These are phyloP conservation scores for Claviceps sp. DNA, from an alignment of 2,329 filamentous ascomycete species.

Conservation along the genomic window DNA sequence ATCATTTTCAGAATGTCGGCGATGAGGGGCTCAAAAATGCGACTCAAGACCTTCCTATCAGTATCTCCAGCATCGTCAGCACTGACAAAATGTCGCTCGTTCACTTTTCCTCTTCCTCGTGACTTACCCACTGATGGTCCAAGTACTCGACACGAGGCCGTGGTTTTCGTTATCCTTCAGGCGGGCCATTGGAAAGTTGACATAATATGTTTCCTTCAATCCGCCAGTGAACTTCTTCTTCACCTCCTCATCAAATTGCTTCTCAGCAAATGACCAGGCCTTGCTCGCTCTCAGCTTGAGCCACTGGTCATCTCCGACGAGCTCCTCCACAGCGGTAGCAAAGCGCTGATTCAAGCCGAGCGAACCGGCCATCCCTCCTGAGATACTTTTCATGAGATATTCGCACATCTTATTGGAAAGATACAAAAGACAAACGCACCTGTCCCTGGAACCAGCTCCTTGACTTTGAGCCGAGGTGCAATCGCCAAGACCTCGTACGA, in stretches of 20 bases:
- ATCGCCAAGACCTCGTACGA: slow-evolving; percentile 30
- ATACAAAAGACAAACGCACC: slow-evolving; percentile 4
- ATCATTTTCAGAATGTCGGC: slow-evolving; percentile 9
- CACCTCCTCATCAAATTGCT: slow-evolving; percentile 10
- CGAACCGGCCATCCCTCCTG: slow-evolving; percentile 13
- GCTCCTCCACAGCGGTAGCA: slow-evolving; percentile 6
- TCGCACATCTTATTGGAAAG: accelerated
- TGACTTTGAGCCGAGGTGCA: slow-evolving; percentile 9
- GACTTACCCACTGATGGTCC: slow-evolving; percentile 10
- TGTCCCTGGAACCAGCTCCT: slow-evolving; percentile 13
- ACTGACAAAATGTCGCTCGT: not conserved
- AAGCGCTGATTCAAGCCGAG: slow-evolving; percentile 12
- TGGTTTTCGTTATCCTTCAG: slow-evolving; percentile 8
- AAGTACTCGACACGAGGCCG: slow-evolving; percentile 6
- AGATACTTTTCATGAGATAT: not conserved
- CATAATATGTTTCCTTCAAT: slow-evolving; percentile 5
- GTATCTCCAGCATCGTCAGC: not conserved
- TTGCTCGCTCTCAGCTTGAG: slow-evolving; percentile 2
- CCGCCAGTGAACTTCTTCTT: slow-evolving; percentile 10
- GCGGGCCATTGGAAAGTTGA: slow-evolving; percentile 10
- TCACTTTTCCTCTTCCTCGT: not conserved
- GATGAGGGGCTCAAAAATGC: slow-evolving; percentile 11
- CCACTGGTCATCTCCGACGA: slow-evolving; percentile 10
- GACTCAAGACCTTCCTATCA: not conserved
- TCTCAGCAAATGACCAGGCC: slow-evolving; percentile 6